Evolutionary conservation across 805 yeast genomes (phyloP), one percentile per base, ranked within the genome.

Genomic region (Sungouiozyma ichnusensis): DNA sequence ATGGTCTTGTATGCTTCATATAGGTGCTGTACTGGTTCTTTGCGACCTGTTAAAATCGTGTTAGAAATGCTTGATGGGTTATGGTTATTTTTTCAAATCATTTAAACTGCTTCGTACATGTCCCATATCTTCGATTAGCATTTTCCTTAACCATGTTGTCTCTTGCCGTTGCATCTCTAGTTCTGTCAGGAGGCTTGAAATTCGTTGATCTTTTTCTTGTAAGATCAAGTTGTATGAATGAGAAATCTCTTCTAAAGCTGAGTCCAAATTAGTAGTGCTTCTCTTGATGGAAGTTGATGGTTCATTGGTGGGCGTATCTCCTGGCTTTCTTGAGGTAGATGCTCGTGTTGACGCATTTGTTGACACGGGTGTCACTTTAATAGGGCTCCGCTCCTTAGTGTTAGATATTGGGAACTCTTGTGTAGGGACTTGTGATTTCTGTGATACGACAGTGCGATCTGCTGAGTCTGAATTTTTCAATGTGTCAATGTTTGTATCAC

Each of bases 71-170:
- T 24, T 24, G 49, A 49, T 14, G 7, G 15, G 14, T 2, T 11
- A n/a, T 37, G 19, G 38, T 27, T 34, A 37, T 9, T 73, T 69
- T 3, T 20, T 38, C 37, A 44, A 36, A 27, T 48, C 46, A 24
- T 48, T 46, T 13, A 52, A 42, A 33, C 44, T 39, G 17, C 45
- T 47, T 35, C 57, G 42, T 3, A 54, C 48, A 42, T 44, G 46
- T 6, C 53, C 56, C 53, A 54, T 44, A 33, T 54, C 56, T 36
- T 54, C 58, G 29, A 53, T 47, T 3, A 54, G 42, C 48, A 54
- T 43, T 35, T 50, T 54, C 20, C 51, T 46, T 20, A 54, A 41
- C 54, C 54, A 52, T 17, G 39, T 15, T 1, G 53, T 46, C 34
- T 54, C 57, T 36, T 52, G 52, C 32, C 54, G 40, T 38, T 53